Percentiles rank a stretch among this genome's conserved stretches.
Conservation (phyloP, 805 yeast genomes). For the Diddensiella transvaalensis region DNA sequence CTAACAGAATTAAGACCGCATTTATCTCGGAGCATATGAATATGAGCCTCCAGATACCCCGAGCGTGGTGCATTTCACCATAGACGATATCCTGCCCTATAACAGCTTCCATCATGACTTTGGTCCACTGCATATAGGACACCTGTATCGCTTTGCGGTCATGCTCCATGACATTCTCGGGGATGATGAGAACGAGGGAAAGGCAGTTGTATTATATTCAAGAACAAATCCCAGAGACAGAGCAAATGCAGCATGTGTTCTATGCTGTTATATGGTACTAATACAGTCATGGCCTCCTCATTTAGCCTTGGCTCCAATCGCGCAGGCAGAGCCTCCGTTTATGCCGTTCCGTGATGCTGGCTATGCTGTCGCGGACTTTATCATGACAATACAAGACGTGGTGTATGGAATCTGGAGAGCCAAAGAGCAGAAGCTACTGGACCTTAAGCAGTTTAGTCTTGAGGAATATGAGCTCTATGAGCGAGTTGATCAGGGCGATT, state of each 20-base stretch:
- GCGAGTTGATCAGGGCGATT: conserved; percentile 95
- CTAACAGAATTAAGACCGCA: conserved; percentile 58
- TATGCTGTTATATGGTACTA: conserved; percentile 90
- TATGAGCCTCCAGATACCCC: conserved; percentile 70
- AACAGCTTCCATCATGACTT: conserved; percentile 95
- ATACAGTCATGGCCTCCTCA: conserved; percentile 99
- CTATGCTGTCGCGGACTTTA: conserved; percentile 91
- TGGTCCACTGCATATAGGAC: conserved; percentile 94
- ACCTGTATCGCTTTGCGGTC: conserved; percentile 91
- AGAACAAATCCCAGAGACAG: conserved; percentile 75
- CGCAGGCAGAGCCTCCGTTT: conserved; percentile 88
- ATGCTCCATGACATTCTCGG: conserved; percentile 87
- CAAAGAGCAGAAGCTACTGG: conserved; percentile 84
- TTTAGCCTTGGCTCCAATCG: conserved; percentile 89
- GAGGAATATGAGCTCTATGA: conserved; percentile 95
- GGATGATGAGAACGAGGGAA: conserved; percentile 76
- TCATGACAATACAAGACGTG: conserved; percentile 87
- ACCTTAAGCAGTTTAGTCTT: conserved; percentile 77
- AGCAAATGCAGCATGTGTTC: conserved; percentile 89
- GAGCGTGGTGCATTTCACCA: conserved; percentile 78
- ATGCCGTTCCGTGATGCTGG: conserved; percentile 98
- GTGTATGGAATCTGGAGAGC: conserved; percentile 98
- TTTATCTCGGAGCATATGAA: conserved; percentile 89
- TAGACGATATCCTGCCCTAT: conserved; percentile 88
- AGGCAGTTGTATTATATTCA: conserved; percentile 88